Conservation (phyloP, 1,139 yeast species). For the Sugiyamaella castrensis region DNA sequence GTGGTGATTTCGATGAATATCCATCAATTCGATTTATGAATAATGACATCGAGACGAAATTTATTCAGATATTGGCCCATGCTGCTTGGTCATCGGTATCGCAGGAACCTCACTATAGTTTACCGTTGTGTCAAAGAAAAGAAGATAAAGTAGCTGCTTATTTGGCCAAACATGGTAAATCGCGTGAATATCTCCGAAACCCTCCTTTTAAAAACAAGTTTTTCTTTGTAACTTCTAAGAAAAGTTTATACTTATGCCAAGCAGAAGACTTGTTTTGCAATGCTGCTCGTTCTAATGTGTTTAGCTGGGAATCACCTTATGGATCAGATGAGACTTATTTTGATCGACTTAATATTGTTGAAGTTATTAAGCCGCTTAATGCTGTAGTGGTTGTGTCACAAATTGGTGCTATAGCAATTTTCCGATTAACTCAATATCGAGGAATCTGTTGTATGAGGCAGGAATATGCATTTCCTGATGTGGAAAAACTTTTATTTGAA, state of each 20-base stretch:
- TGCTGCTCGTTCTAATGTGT: conserved; percentile 48
- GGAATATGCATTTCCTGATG: conserved; percentile 48
- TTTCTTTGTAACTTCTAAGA: conserved; percentile 41
- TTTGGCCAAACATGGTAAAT: conserved; percentile 9
- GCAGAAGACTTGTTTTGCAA: conserved; percentile 51
- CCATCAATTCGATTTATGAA: conserved; percentile 24
- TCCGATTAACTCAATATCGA: conserved; percentile 54
- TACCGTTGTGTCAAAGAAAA: conserved; percentile 20
- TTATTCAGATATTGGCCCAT: conserved; percentile 17
- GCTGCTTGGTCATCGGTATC: conserved; percentile 19
- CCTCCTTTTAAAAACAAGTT: conserved; percentile 50
- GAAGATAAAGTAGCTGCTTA: conserved; percentile 16
- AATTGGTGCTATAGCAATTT: conserved; percentile 55
- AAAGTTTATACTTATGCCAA: conserved; percentile 42
- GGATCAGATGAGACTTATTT: conserved; percentile 43
- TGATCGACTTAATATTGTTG: conserved; percentile 53
- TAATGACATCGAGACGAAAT: conserved; percentile 25
- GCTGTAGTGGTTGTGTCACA: conserved; percentile 56
- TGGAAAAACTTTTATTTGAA: conserved; percentile 21
- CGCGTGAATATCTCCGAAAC: conserved; percentile 34
- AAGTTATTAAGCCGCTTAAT: conserved; percentile 52
- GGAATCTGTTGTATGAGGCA: conserved; percentile 62
- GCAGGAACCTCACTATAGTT: conserved; percentile 19
- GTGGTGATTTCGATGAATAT: conserved; percentile 3
- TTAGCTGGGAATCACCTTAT: conserved; percentile 39